Base-by-base conservation (phyloP, 164 flowering plant genomes). In the Paratinospora sagittata region DNA sequence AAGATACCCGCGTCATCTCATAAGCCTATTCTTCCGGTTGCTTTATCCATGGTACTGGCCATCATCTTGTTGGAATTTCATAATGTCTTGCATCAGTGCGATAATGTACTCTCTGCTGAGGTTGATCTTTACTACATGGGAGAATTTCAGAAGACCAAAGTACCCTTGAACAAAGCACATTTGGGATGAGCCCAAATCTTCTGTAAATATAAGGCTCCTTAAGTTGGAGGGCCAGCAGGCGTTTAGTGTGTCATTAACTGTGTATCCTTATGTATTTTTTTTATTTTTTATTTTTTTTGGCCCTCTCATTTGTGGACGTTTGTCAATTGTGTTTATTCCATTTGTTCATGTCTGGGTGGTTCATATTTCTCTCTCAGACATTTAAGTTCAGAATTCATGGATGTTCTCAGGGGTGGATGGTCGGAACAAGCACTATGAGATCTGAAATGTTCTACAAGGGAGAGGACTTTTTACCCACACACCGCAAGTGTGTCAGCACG, bases 31-130 rank as follows among this genome's bases (percentile, higher is more conserved):
- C 73, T 95, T 92, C 78, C 82, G 97, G 67, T 75, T 95, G 80
- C 81, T 92, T 3, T 95, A 95, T 79, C 99, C 97, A 16, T 95
- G 99, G 97, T 95, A 87, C 72, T 95, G 97, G 99, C 99, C 99
- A 8, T 95, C 94, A 0, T 95, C 99, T 17, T 92, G 93, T 82
- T 95, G 99, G 97, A 89, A 92, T 82, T 95, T 95, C 68, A 39
- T 89, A 30, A 27, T 81, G 0, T 79, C 90, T 7, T 88, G 93
- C 81, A 69, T 83, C 43, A 78, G 65, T 45, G 86, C 96, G 0
- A 45, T 94, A 33, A 34, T 90, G 0, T 83, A 80, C 80, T 82
- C 94, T 30, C 17, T 94, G 11, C 21, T 87, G 75, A 65, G 84
- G 72, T 63, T 85, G 64, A 60, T 93, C 3, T 80, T 87, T 76